phyloP scores from a whole-genome alignment of 495 filamentous ascomycete genomes.

The Penicillium argentinense region DNA sequence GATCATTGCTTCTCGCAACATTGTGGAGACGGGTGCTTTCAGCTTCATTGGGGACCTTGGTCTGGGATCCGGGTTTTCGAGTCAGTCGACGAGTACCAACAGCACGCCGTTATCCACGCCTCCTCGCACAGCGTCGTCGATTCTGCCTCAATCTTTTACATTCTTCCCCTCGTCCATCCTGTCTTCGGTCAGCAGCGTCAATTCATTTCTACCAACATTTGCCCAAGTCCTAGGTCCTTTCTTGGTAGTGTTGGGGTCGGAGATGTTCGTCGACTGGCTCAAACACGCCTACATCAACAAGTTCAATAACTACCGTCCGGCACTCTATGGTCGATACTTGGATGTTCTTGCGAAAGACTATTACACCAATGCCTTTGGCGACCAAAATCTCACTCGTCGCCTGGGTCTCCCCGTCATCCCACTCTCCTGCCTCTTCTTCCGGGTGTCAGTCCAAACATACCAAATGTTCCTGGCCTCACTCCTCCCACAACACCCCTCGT shows the following conservation, averaged over 20 bases:
- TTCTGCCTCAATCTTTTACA: slow-evolving; percentile 83
- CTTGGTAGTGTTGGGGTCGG: slow-evolving; percentile 86
- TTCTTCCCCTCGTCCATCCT: slow-evolving; percentile 66
- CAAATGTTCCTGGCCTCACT: slow-evolving; percentile 95
- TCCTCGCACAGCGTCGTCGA: slow-evolving; percentile 54
- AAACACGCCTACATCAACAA: slow-evolving; percentile 98
- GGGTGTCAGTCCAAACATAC: slow-evolving; percentile 92
- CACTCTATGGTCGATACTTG: slow-evolving; percentile 82
- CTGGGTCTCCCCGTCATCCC: slow-evolving; percentile 92
- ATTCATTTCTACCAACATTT: slow-evolving; percentile 62
- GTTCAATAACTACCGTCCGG: slow-evolving; percentile 94
- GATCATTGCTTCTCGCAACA: slow-evolving; percentile 92
- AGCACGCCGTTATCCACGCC: slow-evolving; percentile 49
- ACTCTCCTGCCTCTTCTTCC: slow-evolving; percentile 90
- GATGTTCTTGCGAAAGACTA: slow-evolving; percentile 97
- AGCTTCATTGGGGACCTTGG: slow-evolving; percentile 36
- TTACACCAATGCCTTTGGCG: slow-evolving; percentile 91
- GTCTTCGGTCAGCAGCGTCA: slow-evolving; percentile 43
- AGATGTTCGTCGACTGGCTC: slow-evolving; percentile 96
- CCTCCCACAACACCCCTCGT: slow-evolving; percentile 71
- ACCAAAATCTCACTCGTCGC: slow-evolving; percentile 84
- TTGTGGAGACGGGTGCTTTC: slow-evolving; percentile 80
- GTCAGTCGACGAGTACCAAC: slow-evolving; percentile 40
- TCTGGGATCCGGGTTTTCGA: slow-evolving; percentile 32
- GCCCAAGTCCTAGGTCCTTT: slow-evolving; percentile 91